Conservation (phyloP, 73 alveolate genomes). For the Tetrahymena thermophila region DNA sequence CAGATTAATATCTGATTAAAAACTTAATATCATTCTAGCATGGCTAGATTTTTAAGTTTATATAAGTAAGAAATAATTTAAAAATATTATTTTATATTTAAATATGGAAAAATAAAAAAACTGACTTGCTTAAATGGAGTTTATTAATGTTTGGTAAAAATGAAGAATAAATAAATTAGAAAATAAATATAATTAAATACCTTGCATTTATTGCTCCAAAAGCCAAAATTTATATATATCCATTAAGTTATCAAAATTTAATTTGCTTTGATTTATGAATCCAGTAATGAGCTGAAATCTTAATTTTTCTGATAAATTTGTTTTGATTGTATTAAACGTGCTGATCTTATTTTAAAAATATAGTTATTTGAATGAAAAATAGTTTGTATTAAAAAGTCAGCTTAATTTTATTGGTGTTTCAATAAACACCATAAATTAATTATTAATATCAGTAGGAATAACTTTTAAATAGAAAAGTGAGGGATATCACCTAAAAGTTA, state of each 20-base stretch:
- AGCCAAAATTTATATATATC: neutral
- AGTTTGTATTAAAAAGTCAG: neutral
- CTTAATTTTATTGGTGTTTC: neutral
- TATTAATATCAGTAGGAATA: neutral
- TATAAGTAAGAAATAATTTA: too few relatives aligned
- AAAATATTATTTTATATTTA: too few relatives aligned
- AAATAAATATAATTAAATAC: too few relatives aligned
- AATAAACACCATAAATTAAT: neutral
- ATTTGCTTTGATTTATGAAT: neutral
- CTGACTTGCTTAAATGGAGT: neutral
- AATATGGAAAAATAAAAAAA: too few relatives aligned
- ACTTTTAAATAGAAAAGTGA: neutral
- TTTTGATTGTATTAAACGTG: neutral
- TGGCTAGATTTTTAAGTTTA: too few relatives aligned
- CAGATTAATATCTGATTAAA: too few relatives aligned
- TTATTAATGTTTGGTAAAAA: neutral
- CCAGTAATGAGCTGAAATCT: neutral
- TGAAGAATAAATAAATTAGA: too few relatives aligned
- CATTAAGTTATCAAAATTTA: neutral
- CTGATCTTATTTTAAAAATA: neutral
- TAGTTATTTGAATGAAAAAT: neutral
- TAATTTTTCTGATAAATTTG: neutral
- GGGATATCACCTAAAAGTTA: neutral
- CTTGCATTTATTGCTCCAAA: neutral
- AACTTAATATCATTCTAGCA: neutral